Base-by-base conservation (phyloP, 2,329 filamentous ascomycete species). In the Microcyclospora tardicrescens region DNA sequence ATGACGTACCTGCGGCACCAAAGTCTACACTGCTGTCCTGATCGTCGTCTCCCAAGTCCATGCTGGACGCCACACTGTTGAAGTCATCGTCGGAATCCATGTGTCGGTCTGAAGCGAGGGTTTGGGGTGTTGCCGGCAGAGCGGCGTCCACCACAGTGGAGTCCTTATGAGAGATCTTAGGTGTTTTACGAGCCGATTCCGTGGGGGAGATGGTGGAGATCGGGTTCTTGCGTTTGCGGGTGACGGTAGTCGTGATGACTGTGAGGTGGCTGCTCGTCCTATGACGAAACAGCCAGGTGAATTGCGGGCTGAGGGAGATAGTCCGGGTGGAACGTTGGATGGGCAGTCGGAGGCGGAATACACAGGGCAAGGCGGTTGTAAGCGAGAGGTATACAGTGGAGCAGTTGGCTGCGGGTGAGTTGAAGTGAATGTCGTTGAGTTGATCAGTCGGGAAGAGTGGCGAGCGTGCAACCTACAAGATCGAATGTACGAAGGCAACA, bases 81-180 rank as follows among this genome's bases (percentile, higher is more conserved):
- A 87, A 87, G 43, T 95, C 89, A 56, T 95, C 86, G 53, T 96
- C 89, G 8, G 87, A 95, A 66, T 94, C 86, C 87, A 95, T 95
- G 47, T 68, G 74, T 36, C 49, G 53, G 39, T 54, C 64, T 28
- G 65, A 68, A 45, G 44, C 61, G 51, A 51, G 53, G 38, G 46
- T 58, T 51, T 58, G 72, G 15, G 77, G 75, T 31, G 73, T 71
- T 33, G 66, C 64, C 30, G 61, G 59, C 40, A 57, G 52, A 45
- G 56, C 56, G 50, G 59, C 58, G 50, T 61, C 58, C 47, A 55
- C 61, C 43, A n/a, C 12, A 4, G 30, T 5, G 10, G 30, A n/a
- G 14, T n/a, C 12, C 12, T 32, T 15, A n/a, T n/a, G 30, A 15
- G 30, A 32, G 14, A 32, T 32, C 30, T 32, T 32, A 4, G 12